Conservation (phyloP, 768 basidiomycete genomes). For the Tephrocybe sp. region DNA sequence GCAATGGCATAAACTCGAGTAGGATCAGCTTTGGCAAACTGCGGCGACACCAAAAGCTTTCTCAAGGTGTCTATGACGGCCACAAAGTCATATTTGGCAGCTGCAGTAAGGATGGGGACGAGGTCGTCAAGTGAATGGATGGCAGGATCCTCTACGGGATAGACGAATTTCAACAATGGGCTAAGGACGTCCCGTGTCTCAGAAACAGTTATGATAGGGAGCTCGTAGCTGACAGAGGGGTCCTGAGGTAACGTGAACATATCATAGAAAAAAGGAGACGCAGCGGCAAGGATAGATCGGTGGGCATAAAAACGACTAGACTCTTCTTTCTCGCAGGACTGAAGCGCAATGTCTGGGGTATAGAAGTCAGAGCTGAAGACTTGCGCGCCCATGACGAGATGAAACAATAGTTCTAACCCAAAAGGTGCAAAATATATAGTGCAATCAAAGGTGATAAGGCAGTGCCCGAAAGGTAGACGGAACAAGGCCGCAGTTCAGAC, state of each 20-base stretch:
- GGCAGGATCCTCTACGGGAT: constrained; percentile 55
- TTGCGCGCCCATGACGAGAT: constrained; percentile 19
- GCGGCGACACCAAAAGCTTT: constrained; percentile 44
- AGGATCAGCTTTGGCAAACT: constrained; percentile 46
- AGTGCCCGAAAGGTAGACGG: constrained; percentile 1
- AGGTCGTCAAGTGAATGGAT: constrained; percentile 54
- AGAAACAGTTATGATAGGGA: constrained; percentile 52
- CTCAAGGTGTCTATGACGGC: constrained; percentile 48
- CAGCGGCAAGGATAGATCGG: constrained; percentile 55
- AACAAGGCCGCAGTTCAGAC: background rate
- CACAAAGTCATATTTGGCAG: constrained; percentile 63
- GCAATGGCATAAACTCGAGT: constrained; percentile 71
- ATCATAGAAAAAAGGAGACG: constrained; percentile 66
- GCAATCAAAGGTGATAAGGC: background rate
- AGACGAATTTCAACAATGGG: constrained; percentile 55
- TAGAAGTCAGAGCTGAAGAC: constrained; percentile 40
- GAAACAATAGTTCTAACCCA: constrained; percentile 1
- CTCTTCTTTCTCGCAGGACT: constrained; percentile 33
- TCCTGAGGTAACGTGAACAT: constrained; percentile 66
- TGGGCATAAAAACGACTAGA: constrained; percentile 57
- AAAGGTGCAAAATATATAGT: constrained; percentile 7
- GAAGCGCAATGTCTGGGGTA: constrained; percentile 54
- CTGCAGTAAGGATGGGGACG: constrained; percentile 44
- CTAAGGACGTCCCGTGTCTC: constrained; percentile 46
- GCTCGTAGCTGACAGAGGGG: constrained; percentile 15